Evolutionary conservation across 1,284 basidiomycete species (phyloP).

Genomic region (Inonotus obliquus): DNA sequence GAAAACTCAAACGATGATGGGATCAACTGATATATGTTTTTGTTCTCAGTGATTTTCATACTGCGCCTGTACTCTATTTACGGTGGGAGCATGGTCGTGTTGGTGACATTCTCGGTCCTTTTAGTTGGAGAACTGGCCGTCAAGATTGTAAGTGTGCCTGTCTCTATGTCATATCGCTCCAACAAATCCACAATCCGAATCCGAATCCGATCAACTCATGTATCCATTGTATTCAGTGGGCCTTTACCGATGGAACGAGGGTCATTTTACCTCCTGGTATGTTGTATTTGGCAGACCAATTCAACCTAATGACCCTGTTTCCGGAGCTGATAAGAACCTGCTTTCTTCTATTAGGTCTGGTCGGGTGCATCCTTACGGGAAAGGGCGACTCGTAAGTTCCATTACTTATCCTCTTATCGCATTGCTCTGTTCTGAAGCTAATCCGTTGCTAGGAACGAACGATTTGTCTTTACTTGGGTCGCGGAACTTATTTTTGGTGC

Average conservation of each 20-base stretch:
- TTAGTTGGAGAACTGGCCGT: slow-evolving; percentile 15
- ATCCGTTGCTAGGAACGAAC: slow-evolving; percentile 4
- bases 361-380: slow-evolving; percentile 16
- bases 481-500: slow-evolving; percentile 16
- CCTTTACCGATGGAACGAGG: slow-evolving; percentile 17
- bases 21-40: not conserved
- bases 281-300: not conserved
- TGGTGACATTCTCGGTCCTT: slow-evolving; percentile 1
- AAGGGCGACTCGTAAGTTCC: slow-evolving; percentile 9
- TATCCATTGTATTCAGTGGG: too few relatives aligned
- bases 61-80: slow-evolving; percentile 16
- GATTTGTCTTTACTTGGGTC: slow-evolving; percentile 17
- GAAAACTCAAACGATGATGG: not conserved
- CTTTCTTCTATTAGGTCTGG: slow-evolving; percentile 8
- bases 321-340: not conserved
- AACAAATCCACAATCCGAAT: not conserved
- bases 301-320: not conserved
- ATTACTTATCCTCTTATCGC: not conserved
- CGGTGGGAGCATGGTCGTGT: slow-evolving; percentile 8
- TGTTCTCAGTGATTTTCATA: slow-evolving; percentile 10
- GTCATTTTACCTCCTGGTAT: slow-evolving; percentile 15
- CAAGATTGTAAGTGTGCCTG: slow-evolving; percentile 12
- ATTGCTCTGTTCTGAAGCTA: not conserved
- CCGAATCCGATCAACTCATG: too few relatives aligned
- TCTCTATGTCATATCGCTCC: not conserved